Base-by-base conservation (phyloP, 2,329 filamentous ascomycete species). In the Aspergillus neotritici region DNA sequence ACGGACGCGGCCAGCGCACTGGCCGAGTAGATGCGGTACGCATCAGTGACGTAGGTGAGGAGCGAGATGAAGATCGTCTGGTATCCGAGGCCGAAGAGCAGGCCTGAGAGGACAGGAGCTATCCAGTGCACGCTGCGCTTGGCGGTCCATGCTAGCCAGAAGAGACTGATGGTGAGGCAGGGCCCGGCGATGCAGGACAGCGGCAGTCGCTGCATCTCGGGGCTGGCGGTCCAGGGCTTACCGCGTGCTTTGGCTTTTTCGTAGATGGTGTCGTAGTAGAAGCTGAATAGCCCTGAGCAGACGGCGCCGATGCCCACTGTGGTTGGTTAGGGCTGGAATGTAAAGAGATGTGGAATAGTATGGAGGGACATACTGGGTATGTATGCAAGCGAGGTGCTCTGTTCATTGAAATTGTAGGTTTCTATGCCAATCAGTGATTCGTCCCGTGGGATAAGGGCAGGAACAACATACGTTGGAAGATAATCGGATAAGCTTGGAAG, bases 401-500 rank as follows among this genome's bases (percentile, higher is more conserved):
- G 82, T 0, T 82, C 71, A 3, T 74, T 78, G 47, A 88, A 78
- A 25, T 70, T 68, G 61, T 88, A 88, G 4, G 81, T 72, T 16
- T 66, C 72, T 62, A 39, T 4, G 14, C 2, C 10, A 15, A 5
- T 37, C n/a, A 29, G 30, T 30, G 9, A 16, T 31, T 17, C 21
- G 3, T 3, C 4, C 4, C 7, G 1, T 4, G 1, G 2, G 8
- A 28, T 0, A 8, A 28, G 7, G 3, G 4, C 14, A 4, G 8
- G 9, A 4, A 11, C 1, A 17, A 32, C 38, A 10, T 51, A 60
- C 60, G 56, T 45, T 76, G 69, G 62, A 87, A 90, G 50, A 88
- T 84, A 47, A 83, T 73, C 1, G 82, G 82, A 60, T 83, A 90
- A 2, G 84, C 83, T 61, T 87, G 80, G 54, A 91, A 87, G 58